Percentiles rank a stretch among this genome's conserved stretches.
Conservation (phyloP, 1,284 basidiomycete species). For the Rhodotorula sp. region DNA sequence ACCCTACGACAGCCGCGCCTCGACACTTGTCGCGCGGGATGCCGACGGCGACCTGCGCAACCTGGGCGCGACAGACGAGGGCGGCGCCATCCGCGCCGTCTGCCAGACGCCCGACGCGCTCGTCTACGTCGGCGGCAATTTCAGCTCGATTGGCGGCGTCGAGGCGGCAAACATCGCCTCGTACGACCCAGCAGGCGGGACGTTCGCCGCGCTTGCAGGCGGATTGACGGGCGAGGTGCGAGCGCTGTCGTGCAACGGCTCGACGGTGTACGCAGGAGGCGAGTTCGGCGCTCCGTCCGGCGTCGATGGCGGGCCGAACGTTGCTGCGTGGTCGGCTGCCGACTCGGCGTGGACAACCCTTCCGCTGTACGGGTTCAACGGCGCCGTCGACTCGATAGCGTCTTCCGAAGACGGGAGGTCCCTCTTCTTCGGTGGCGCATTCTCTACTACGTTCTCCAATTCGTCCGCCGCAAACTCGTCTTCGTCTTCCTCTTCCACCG, state of each 20-base stretch:
- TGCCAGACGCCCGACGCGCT: conserved; percentile 43
- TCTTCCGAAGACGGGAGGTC: conserved; percentile 69
- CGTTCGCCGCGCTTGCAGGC: conserved; percentile 70
- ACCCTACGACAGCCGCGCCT: conserved; percentile 42
- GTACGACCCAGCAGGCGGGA: conserved; percentile 67
- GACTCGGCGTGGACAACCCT: conserved; percentile 70
- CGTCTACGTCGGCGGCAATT: conserved; percentile 51
- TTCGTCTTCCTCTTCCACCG: conserved; percentile 41
- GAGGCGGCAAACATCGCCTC: conserved; percentile 66
- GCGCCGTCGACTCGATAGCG: conserved; percentile 75
- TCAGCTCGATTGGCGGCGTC: conserved; percentile 52
- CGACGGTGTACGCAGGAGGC: conserved; percentile 81
- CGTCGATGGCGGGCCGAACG: conserved; percentile 55
- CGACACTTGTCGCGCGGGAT: conserved; percentile 46
- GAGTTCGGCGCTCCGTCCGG: conserved; percentile 59
- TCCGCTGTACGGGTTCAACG: conserved; percentile 79
- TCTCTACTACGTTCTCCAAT: conserved; percentile 53
- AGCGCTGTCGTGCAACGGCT: conserved; percentile 77
- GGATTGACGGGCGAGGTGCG: conserved; percentile 76
- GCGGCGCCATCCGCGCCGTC: conserved; percentile 49
- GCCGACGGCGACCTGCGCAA: conserved; percentile 46
- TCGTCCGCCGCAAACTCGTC: conserved; percentile 15
- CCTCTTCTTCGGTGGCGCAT: conserved; percentile 84
- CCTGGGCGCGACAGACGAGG: conserved; percentile 47
- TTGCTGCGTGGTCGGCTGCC: conserved; percentile 75